Percentiles rank a stretch among this genome's conserved stretches.
Evolutionary conservation across 805 yeast species (phyloP).

Genomic region (Ogataea nakhonphanomensis): DNA sequence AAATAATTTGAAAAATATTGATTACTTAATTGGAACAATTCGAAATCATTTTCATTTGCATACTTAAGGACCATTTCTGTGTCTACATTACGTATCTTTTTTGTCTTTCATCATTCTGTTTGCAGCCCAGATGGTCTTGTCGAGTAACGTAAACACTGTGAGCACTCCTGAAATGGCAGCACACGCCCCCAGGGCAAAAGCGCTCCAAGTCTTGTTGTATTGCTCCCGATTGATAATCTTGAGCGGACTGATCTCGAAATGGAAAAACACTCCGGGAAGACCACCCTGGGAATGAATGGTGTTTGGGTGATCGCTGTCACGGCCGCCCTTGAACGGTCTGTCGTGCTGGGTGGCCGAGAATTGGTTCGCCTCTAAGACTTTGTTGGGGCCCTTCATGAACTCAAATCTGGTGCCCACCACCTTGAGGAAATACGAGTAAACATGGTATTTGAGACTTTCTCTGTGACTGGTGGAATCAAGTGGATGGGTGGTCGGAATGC

Average conservation of each 20-base stretch:
- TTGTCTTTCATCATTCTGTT: slow-evolving; percentile 70
- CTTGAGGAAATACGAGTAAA: slow-evolving; percentile 76
- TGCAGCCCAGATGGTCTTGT: slow-evolving; percentile 85
- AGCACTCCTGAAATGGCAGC: slow-evolving; percentile 92
- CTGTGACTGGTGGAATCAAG: slow-evolving; percentile 50
- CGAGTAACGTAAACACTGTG: slow-evolving; percentile 87
- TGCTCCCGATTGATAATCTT: slow-evolving; percentile 83
- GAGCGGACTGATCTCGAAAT: slow-evolving; percentile 90
- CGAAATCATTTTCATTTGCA: background rate
- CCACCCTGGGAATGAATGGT: slow-evolving; percentile 84
- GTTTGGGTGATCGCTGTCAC: slow-evolving; percentile 87
- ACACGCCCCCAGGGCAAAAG: slow-evolving; percentile 75
- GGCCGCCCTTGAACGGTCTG: slow-evolving; percentile 81
- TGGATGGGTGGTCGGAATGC: slow-evolving; percentile 54
- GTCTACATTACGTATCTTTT: slow-evolving; percentile 42
- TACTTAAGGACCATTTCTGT: background rate
- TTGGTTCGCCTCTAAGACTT: slow-evolving; percentile 72
- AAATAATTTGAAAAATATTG: too few species aligned
- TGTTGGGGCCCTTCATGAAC: slow-evolving; percentile 46
- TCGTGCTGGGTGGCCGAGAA: slow-evolving; percentile 86
- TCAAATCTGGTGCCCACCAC: slow-evolving; percentile 89
- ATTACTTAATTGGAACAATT: background rate
- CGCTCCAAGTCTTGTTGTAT: slow-evolving; percentile 72
- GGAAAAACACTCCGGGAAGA: slow-evolving; percentile 81
- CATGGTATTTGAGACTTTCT: slow-evolving; percentile 51